A percentile compares a stretch with the other conserved stretches of the same genome.
Evolutionary conservation across 257 asterid genomes (phyloP).

Genomic region (Perilla frutescens): DNA sequence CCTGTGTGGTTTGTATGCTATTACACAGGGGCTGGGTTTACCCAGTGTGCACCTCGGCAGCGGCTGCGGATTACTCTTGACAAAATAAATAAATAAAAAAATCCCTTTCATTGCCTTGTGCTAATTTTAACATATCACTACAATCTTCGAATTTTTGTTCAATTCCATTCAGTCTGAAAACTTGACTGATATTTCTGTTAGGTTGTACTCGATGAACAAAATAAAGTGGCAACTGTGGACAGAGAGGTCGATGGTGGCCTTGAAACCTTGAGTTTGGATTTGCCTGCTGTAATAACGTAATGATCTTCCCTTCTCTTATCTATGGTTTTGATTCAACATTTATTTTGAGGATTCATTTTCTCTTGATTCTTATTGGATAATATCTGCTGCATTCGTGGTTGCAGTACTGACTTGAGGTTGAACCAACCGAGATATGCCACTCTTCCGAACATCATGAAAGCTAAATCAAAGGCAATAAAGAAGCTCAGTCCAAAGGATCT

Average conservation of each 20-base stretch:
- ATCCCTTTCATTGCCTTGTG: neutral
- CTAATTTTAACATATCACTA: neutral
- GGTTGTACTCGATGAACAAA: slow-evolving; percentile 83
- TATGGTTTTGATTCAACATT: neutral
- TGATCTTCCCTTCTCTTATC: neutral
- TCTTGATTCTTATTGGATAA: neutral
- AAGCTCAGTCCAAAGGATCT: slow-evolving; percentile 72
- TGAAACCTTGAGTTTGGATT: slow-evolving; percentile 81
- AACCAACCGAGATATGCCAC: slow-evolving; percentile 96
- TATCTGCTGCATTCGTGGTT: slow-evolving; percentile 21
- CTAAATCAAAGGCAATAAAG: slow-evolving; percentile 83
- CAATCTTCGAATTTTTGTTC: neutral
- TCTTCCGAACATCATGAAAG: slow-evolving; percentile 97
- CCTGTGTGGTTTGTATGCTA: no score
- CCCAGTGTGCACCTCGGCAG: no score
- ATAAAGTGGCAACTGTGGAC: slow-evolving; percentile 72
- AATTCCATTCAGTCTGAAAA: neutral
- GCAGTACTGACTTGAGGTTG: slow-evolving; percentile 91
- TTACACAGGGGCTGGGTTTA: no score
- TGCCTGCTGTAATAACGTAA: slow-evolving; percentile 99
- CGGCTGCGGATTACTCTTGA: no score
- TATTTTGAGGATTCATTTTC: neutral
- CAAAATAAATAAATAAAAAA: no score
- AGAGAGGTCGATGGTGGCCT: slow-evolving; percentile 99
- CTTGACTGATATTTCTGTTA: slow-evolving; percentile 32